A percentile compares a stretch with the other conserved stretches of the same genome.
phyloP scores from a whole-genome alignment of 179 eudicot genomes.

The Spergularia azorica region DNA sequence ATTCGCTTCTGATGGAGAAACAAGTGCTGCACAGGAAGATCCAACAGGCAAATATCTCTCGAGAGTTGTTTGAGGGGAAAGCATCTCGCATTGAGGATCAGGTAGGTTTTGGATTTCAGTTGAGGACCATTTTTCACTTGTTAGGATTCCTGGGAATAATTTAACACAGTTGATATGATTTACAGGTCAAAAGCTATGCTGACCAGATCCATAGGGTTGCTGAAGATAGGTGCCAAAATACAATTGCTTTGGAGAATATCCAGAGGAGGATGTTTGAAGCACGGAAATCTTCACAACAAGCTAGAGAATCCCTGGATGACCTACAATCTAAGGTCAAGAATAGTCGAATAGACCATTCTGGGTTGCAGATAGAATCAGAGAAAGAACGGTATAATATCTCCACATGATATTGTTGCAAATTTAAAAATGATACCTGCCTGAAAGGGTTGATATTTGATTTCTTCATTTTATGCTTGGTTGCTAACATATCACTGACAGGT shows the following conservation, averaged over 20 bases:
- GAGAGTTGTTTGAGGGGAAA: constrained; percentile 54
- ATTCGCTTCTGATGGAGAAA: constrained; percentile 65
- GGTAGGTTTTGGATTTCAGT: constrained; percentile 41
- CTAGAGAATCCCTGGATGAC: constrained; percentile 53
- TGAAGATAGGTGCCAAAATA: constrained; percentile 64
- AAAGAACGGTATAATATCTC: constrained; percentile 63
- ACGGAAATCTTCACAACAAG: constrained; percentile 48
- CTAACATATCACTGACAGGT: constrained; percentile 46
- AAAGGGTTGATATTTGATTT: background rate
- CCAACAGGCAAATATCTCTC: constrained; percentile 55
- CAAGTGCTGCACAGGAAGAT: constrained; percentile 54
- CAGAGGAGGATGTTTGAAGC: constrained; percentile 61
- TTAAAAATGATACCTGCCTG: background rate
- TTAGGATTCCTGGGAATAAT: background rate
- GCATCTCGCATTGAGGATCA: constrained; percentile 75
- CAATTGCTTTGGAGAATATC: constrained; percentile 48
- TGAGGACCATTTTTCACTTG: background rate
- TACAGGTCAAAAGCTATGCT: constrained; percentile 61
- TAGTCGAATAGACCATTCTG: constrained; percentile 50
- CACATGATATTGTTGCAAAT: background rate
- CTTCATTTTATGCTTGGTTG: background rate
- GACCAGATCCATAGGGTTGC: constrained; percentile 64
- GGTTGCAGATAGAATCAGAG: constrained; percentile 70
- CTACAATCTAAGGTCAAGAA: constrained; percentile 61
- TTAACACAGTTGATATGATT: constrained; percentile 13